These are phyloP conservation scores for Phytophthora constricta DNA, from an alignment of 352 stramenopile species.

Conservation along the genomic window DNA sequence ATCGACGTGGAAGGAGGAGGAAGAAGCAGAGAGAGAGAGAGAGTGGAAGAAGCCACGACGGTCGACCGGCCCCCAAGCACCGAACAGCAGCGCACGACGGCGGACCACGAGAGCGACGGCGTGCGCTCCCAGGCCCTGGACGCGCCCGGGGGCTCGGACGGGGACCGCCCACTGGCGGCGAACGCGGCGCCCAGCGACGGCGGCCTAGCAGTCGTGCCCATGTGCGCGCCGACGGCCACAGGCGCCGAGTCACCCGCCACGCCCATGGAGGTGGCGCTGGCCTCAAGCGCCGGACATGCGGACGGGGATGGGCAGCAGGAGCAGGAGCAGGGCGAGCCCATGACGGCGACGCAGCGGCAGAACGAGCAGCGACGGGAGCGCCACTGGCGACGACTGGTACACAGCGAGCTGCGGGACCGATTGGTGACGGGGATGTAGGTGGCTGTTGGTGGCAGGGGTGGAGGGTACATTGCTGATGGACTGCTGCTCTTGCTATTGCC, in stretches of 20 bases:
- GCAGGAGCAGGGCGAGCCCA: slow-evolving; percentile 11
- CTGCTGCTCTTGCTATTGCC: slow-evolving; percentile 3
- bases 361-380: slow-evolving; percentile 43
- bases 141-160: slow-evolving; percentile 22
- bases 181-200: background rate
- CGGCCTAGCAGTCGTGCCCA: slow-evolving; percentile 7
- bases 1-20: background rate
- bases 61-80: background rate
- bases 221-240: slow-evolving; percentile 12
- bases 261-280: slow-evolving; percentile 36
- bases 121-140: slow-evolving; percentile 33
- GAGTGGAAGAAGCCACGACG: too few relatives aligned
- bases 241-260: slow-evolving; percentile 35
- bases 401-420: slow-evolving; percentile 41
- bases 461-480: too few relatives aligned
- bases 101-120: slow-evolving; percentile 23
- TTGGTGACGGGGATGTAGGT: slow-evolving; percentile 47
- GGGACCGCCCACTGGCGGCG: background rate
- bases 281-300: background rate
- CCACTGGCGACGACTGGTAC: slow-evolving; percentile 44
- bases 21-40: too few relatives aligned
- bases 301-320: slow-evolving; percentile 4
- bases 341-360: slow-evolving; percentile 38
- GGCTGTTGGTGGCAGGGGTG: slow-evolving; percentile 8
- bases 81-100: slow-evolving; percentile 12